Conservation (phyloP, 2,329 filamentous ascomycete species). For the Aureobasidium melanogenum region DNA sequence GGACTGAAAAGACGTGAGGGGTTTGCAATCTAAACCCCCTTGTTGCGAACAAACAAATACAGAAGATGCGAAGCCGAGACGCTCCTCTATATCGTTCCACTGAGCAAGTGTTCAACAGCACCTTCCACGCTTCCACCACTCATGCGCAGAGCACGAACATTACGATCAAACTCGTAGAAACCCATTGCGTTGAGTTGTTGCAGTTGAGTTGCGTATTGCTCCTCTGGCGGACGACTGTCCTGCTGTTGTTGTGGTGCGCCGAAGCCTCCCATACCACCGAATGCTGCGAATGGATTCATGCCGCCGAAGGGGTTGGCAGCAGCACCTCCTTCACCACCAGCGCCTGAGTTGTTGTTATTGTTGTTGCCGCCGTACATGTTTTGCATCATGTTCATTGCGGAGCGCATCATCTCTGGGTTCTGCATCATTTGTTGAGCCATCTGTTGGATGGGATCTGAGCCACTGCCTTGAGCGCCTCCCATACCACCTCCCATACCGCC, state of each 20-base stretch:
- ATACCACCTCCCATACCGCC: conserved; percentile 23
- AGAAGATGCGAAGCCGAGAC: neutral
- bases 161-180: conserved; percentile 92
- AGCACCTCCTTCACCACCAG: conserved; percentile 22
- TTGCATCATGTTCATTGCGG: conserved; percentile 47
- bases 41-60: neutral
- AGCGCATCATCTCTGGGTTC: conserved; percentile 49
- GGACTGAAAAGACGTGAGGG: neutral
- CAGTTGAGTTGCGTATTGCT: conserved; percentile 82
- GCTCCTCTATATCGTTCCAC: conserved; percentile 8
- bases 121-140: conserved; percentile 92
- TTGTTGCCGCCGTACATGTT: conserved; percentile 31
- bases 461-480: conserved; percentile 16
- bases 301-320: conserved; percentile 32
- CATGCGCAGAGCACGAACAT: conserved; percentile 77
- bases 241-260: conserved; percentile 41
- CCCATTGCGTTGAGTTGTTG: conserved; percentile 97
- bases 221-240: conserved; percentile 86
- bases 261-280: conserved; percentile 24
- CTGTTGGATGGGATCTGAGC: conserved; percentile 38
- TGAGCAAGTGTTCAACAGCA: conserved; percentile 64
- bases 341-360: conserved; percentile 22
- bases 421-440: conserved; percentile 43
- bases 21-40: neutral
- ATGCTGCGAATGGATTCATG: conserved; percentile 37